These are phyloP conservation scores for Exophiala mesophila DNA, from an alignment of 2,329 filamentous ascomycete species.

Conservation along the genomic window DNA sequence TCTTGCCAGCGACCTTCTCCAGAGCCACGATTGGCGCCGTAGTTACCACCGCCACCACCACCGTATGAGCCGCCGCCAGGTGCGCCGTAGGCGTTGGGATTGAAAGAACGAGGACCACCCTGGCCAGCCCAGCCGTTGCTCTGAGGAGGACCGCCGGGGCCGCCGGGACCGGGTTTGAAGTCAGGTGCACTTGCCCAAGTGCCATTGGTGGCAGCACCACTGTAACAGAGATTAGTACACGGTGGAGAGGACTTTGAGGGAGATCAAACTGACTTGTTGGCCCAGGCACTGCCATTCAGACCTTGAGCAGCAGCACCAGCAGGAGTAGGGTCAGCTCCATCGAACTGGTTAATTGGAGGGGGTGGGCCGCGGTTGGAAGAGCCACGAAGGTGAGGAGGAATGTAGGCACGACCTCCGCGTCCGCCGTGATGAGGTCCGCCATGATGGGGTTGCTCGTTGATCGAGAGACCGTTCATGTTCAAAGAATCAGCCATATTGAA, in stretches of 20 bases:
- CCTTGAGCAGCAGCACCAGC: conserved; percentile 25
- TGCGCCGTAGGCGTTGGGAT: conserved; percentile 59
- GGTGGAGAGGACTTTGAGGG: too few relatives aligned
- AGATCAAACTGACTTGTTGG: conserved; percentile 18
- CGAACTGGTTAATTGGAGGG: conserved; percentile 32
- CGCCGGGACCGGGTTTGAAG: conserved; percentile 45
- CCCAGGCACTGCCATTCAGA: conserved; percentile 35
- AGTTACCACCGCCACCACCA: conserved; percentile 49
- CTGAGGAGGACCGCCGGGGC: conserved; percentile 27
- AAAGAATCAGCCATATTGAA: conserved; percentile 49
- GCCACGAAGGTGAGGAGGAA: conserved; percentile 59
- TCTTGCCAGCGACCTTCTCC: conserved; percentile 96
- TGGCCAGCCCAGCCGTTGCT: conserved; percentile 27
- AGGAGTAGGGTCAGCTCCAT: conserved; percentile 34
- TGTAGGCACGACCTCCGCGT: conserved; percentile 54
- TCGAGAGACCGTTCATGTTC: conserved; percentile 52
- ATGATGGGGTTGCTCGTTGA: conserved; percentile 58
- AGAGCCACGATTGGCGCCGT: conserved; percentile 66
- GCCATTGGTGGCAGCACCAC: conserved; percentile 16
- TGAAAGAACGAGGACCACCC: conserved; percentile 45
- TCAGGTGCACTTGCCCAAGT: conserved; percentile 56
- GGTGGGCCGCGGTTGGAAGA: conserved; percentile 30
- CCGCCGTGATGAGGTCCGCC: conserved; percentile 35
- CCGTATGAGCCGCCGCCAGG: conserved; percentile 39
- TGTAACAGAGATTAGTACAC: too few relatives aligned